These are phyloP conservation scores for Plasmodium chabaudi DNA, from an alignment of 169 alveolate species.

Conservation along the genomic window DNA sequence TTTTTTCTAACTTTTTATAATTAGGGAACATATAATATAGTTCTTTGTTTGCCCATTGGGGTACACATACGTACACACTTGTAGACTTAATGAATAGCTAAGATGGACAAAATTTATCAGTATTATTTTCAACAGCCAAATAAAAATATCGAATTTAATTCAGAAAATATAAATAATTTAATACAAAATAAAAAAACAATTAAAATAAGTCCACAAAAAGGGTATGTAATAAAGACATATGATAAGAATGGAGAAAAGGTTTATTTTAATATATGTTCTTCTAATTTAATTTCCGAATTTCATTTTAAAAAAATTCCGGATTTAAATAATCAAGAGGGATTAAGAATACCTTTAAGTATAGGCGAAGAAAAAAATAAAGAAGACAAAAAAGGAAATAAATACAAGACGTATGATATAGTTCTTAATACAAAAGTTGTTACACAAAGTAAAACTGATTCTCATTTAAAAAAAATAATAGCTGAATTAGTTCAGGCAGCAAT, in stretches of 20 bases:
- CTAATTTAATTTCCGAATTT: slow-evolving; percentile 67
- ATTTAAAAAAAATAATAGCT: slow-evolving; percentile 71
- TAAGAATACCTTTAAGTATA: slow-evolving; percentile 76
- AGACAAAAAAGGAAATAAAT: slow-evolving; percentile 74
- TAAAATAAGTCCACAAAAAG: slow-evolving; percentile 74
- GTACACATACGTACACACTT: neutral
- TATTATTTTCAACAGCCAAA: slow-evolving; percentile 3
- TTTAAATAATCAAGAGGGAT: slow-evolving; percentile 52
- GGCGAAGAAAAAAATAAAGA: slow-evolving; percentile 74
- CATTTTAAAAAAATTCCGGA: slow-evolving; percentile 71
- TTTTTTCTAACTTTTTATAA: no score
- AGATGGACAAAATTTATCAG: slow-evolving; percentile 27
- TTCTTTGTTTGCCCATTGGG: no score
- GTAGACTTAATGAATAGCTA: neutral
- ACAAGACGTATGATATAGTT: slow-evolving; percentile 73
- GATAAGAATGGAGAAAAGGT: slow-evolving; percentile 74
- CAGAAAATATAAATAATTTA: slow-evolving; percentile 20
- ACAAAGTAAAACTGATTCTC: slow-evolving; percentile 40
- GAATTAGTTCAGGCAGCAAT: slow-evolving; percentile 73
- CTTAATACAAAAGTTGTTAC: slow-evolving; percentile 63
- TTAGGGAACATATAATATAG: no score
- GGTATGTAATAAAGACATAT: slow-evolving; percentile 76
- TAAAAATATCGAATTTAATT: slow-evolving; percentile 37
- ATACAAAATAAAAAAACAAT: slow-evolving; percentile 39
- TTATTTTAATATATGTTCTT: slow-evolving; percentile 59